These are phyloP conservation scores for Trichoderma sp. DNA, from an alignment of 2,329 filamentous ascomycete genomes.

Conservation along the genomic window DNA sequence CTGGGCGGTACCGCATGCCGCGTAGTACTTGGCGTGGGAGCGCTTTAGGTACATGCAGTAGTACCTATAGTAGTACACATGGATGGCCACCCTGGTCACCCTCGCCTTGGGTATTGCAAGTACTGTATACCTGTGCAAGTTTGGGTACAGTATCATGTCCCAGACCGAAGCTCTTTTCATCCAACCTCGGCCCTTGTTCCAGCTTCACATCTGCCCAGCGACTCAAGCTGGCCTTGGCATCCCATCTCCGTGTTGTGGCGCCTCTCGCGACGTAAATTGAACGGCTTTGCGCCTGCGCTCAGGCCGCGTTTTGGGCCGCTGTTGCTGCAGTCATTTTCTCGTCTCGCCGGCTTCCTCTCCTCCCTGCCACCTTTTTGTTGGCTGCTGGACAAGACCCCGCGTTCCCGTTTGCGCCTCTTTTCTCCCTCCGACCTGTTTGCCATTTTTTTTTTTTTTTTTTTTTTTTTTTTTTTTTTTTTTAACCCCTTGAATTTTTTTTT, in stretches of 20 bases:
- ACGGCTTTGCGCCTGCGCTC: conserved; percentile 11
- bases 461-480: conserved; percentile 20
- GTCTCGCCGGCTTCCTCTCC: conserved; percentile 3
- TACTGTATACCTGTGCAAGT: neutral
- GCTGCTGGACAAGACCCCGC: conserved; percentile 16
- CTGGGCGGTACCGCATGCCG: neutral
- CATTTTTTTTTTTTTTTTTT: conserved; percentile 11
- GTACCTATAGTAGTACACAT: conserved; percentile 7
- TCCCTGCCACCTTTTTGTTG: neutral
- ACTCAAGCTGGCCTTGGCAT: conserved; percentile 4
- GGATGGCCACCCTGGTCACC: conserved; percentile 8
- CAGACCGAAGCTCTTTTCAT: conserved; percentile 17
- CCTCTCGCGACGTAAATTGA: conserved; percentile 18
- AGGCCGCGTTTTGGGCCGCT: conserved; percentile 18
- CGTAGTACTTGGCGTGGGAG: neutral
- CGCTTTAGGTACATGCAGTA: neutral
- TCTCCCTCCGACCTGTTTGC: neutral
- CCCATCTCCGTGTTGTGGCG: conserved; percentile 13
- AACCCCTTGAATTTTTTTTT: conserved; percentile 18
- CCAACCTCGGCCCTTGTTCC: conserved; percentile 1
- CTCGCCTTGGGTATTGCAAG: conserved; percentile 8
- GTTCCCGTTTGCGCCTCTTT: conserved; percentile 13
- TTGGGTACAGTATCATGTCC: neutral
- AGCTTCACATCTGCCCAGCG: neutral
- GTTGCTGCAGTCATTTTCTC: conserved; percentile 3